Evolutionary conservation across 768 basidiomycete species (phyloP).

Genomic region (Cystobasidium onofrii): DNA sequence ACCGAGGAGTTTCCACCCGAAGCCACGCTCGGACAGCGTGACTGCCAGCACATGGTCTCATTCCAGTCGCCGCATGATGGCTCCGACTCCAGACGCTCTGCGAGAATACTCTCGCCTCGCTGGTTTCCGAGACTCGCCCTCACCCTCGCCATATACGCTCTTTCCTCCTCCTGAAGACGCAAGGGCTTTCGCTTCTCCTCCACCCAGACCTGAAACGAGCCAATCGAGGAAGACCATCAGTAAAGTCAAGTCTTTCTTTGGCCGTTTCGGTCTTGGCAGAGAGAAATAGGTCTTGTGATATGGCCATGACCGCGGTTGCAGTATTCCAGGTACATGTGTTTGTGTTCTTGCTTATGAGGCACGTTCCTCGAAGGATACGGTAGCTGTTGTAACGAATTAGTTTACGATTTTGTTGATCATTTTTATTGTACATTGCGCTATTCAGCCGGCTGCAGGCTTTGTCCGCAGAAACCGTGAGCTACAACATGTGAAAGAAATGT

Average conservation of each 20-base stretch:
- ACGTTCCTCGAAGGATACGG: too few species aligned
- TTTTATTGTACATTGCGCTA: not conserved
- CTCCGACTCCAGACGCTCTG: conserved; percentile 9
- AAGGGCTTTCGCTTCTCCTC: conserved; percentile 20
- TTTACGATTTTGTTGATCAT: too few species aligned
- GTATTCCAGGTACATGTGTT: too few species aligned
- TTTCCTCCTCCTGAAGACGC: conserved; percentile 25
- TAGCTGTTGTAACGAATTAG: too few species aligned
- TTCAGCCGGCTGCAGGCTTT: not conserved
- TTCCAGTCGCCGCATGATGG: conserved; percentile 12
- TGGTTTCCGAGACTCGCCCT: not conserved
- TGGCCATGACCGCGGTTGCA: too few species aligned
- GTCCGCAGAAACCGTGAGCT: not conserved
- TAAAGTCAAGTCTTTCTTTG: conserved; percentile 17
- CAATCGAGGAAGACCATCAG: conserved; percentile 7
- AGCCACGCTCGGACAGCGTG: not conserved
- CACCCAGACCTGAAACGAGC: conserved; percentile 18
- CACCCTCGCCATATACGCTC: not conserved
- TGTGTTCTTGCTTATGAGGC: too few species aligned
- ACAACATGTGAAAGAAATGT: not conserved
- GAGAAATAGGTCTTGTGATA: too few species aligned
- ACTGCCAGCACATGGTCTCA: conserved; percentile 13
- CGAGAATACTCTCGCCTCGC: conserved; percentile 1
- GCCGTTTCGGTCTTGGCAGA: conserved; percentile 15
- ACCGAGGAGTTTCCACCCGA: not conserved